Evolutionary conservation across 2,329 filamentous ascomycete genomes (phyloP).

Genomic region (Penicillium corylophilum): DNA sequence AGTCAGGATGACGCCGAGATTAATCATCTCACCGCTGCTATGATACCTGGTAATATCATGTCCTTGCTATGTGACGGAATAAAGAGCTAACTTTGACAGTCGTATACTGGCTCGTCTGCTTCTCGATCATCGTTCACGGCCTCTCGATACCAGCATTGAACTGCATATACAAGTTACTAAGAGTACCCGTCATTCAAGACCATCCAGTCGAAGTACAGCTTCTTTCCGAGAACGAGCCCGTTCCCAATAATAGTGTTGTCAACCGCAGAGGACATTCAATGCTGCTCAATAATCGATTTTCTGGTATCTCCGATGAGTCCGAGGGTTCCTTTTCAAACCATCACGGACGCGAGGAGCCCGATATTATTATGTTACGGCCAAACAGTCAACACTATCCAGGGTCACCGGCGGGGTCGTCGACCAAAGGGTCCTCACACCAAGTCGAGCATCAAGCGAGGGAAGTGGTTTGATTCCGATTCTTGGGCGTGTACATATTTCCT

Average conservation of each 20-base stretch:
- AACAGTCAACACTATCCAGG: neutral
- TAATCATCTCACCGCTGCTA: conserved; percentile 40
- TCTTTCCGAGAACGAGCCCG: conserved; percentile 35
- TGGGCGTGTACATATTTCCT: neutral
- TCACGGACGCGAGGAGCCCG: conserved; percentile 3
- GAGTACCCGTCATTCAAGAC: conserved; percentile 33
- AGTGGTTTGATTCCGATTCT: neutral
- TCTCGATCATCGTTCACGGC: conserved; percentile 42
- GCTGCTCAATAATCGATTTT: conserved; percentile 38
- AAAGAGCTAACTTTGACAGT: conserved; percentile 27
- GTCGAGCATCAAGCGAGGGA: conserved; percentile 1
- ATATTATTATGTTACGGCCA: conserved; percentile 4
- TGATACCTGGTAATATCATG: conserved; percentile 37
- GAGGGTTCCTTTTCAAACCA: neutral
- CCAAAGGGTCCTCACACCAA: conserved; percentile 3
- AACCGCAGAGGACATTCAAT: conserved; percentile 29
- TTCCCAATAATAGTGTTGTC: conserved; percentile 36
- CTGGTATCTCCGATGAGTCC: conserved; percentile 14
- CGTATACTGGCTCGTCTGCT: conserved; percentile 49
- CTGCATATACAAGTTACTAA: conserved; percentile 30
- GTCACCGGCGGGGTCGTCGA: neutral
- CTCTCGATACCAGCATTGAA: conserved; percentile 39
- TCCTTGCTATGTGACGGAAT: too few species aligned
- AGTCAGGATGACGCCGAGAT: conserved; percentile 38
- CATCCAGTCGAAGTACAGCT: conserved; percentile 34